phyloP scores from a whole-genome alignment of 345 rosid genomes.

The Linum tenue region DNA sequence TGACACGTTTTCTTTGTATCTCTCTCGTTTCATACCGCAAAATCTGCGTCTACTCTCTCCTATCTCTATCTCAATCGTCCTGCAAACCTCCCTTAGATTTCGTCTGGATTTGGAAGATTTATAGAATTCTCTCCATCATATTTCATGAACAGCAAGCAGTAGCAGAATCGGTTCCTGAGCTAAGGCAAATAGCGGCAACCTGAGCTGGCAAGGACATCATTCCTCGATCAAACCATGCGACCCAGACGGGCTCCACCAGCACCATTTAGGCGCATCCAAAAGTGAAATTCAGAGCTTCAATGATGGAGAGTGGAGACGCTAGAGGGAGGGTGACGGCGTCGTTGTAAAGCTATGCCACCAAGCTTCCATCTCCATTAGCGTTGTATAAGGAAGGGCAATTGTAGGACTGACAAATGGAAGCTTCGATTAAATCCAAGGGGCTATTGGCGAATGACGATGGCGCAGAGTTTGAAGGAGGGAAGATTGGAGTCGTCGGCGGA shows the following conservation, averaged over 20 bases:
- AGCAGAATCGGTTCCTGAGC: conserved; percentile 72
- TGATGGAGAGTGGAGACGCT: conserved; percentile 29
- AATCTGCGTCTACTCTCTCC: no score
- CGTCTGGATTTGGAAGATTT: no score
- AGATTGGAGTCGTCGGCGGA: conserved; percentile 69
- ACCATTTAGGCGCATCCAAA: conserved; percentile 84
- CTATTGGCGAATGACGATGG: conserved; percentile 70
- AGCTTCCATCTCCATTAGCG: conserved; percentile 92
- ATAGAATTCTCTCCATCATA: no score
- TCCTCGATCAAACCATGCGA: conserved; percentile 92
- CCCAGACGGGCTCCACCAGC: conserved; percentile 85
- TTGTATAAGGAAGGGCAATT: conserved; percentile 80
- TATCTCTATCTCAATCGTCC: no score
- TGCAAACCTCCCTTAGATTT: no score
- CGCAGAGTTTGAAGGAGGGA: conserved; percentile 68
- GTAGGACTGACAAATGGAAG: conserved; percentile 50
- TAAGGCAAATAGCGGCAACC: conserved; percentile 53
- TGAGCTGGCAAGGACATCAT: conserved; percentile 74
- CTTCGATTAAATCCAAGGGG: conserved; percentile 73
- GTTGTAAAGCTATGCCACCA: conserved; percentile 49
- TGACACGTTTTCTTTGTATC: no score
- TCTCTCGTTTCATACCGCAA: no score
- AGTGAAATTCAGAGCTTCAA: conserved; percentile 51
- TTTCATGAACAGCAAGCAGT: no score
- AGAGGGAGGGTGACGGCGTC: conserved; percentile 48